These are phyloP conservation scores for Fonsecaea multimorphosa DNA, from an alignment of 2,329 filamentous ascomycete genomes.

Conservation along the genomic window DNA sequence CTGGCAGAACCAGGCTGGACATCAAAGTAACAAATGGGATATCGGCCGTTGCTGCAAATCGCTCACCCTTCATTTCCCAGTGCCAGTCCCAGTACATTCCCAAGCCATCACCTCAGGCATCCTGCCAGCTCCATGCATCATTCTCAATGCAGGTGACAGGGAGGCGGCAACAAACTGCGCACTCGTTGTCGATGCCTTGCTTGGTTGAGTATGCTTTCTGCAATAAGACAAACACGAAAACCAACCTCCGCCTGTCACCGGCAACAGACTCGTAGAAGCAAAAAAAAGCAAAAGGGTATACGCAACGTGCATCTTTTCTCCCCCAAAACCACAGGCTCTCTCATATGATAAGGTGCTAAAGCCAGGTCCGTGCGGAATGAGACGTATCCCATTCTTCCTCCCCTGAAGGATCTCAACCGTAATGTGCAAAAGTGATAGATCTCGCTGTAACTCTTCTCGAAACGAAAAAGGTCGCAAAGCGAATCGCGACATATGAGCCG, in stretches of 20 bases:
- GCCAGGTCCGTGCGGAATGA: not conserved
- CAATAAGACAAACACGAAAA: not conserved
- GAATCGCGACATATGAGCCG: not conserved
- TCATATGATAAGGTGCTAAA: not conserved
- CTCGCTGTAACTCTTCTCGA: not conserved
- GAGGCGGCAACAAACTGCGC: not conserved
- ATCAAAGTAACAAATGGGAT: not conserved
- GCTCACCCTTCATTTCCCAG: not conserved
- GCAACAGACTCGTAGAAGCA: not conserved
- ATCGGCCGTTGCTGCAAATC: not conserved
- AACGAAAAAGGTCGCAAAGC: conserved; percentile 3
- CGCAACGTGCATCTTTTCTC: not conserved
- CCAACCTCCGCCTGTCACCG: not conserved
- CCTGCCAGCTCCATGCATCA: too few species aligned
- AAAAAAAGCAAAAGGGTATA: not conserved
- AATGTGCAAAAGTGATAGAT: not conserved
- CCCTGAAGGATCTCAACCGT: not conserved
- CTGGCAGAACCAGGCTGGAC: not conserved
- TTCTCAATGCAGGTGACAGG: not conserved
- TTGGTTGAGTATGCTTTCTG: not conserved
- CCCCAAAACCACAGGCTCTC: not conserved
- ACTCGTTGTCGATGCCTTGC: not conserved
- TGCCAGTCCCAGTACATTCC: not conserved
- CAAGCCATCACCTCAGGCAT: not conserved
- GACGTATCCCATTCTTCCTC: not conserved